Evolutionary conservation across 2,329 filamentous ascomycete genomes (phyloP).

Genomic region (Colletotrichum eremochloae): DNA sequence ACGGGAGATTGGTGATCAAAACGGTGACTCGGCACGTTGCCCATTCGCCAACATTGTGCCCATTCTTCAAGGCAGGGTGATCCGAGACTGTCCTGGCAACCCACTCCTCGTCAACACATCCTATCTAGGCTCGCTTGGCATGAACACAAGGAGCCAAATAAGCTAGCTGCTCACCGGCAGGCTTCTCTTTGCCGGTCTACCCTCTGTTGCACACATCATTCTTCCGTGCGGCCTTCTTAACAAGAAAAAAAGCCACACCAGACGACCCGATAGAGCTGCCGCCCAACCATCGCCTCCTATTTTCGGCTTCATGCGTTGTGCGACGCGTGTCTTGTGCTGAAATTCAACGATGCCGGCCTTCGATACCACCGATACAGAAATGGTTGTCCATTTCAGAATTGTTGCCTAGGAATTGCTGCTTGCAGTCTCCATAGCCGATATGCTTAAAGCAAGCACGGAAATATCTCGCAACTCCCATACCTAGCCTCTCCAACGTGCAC

Average conservation of each 20-base stretch:
- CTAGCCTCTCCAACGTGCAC: neutral
- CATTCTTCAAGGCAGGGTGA: constrained; percentile 15
- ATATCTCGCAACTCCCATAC: neutral
- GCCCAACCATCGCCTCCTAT: constrained; percentile 26
- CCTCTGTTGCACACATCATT: constrained; percentile 11
- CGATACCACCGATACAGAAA: constrained; percentile 5
- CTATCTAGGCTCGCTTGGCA: constrained; percentile 18
- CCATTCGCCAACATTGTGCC: neutral
- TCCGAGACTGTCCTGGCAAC: constrained; percentile 17
- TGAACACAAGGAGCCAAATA: neutral
- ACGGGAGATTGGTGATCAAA: constrained; percentile 1
- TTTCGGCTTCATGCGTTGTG: constrained; percentile 21
- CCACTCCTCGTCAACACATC: neutral
- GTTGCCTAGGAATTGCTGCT: constrained; percentile 5
- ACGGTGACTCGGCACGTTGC: constrained; percentile 22
- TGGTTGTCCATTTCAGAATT: constrained; percentile 25
- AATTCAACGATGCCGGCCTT: constrained; percentile 17
- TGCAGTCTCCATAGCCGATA: constrained; percentile 5
- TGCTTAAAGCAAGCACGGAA: neutral
- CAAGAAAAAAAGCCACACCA: neutral
- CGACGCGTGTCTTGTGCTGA: neutral
- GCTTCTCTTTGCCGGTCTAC: constrained; percentile 2
- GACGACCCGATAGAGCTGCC: constrained; percentile 5
- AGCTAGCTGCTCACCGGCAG: constrained; percentile 12
- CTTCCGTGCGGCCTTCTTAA: constrained; percentile 3